phyloP scores from a whole-genome alignment of 1,284 basidiomycete genomes.

The Phellinidium pouzarii region DNA sequence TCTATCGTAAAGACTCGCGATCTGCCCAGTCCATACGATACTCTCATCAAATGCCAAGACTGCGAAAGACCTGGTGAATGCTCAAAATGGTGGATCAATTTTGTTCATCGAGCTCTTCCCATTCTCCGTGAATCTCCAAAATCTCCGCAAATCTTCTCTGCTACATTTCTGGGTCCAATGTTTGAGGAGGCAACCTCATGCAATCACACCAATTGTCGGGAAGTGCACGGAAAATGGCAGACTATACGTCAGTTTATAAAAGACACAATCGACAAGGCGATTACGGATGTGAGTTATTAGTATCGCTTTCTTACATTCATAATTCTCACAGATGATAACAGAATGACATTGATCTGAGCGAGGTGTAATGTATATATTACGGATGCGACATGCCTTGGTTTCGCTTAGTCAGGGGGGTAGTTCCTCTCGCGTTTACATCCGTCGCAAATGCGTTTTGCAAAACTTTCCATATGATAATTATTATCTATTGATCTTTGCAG shows the following conservation, averaged over 20 bases:
- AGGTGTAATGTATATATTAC: neutral
- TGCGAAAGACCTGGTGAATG: neutral
- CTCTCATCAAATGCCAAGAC: neutral
- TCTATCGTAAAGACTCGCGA: neutral
- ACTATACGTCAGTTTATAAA: neutral
- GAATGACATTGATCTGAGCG: neutral
- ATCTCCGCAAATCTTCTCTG: neutral
- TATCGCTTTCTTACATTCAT: too few relatives aligned
- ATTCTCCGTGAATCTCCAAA: neutral
- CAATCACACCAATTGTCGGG: neutral
- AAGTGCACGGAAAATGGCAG: neutral
- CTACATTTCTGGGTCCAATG: neutral
- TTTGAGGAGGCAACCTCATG: neutral
- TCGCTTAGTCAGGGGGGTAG: too few relatives aligned
- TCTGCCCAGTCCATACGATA: neutral
- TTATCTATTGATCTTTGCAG: too few relatives aligned
- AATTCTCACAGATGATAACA: neutral
- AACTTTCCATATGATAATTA: too few relatives aligned
- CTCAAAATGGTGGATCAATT: neutral
- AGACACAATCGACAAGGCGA: neutral
- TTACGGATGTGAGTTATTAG: neutral
- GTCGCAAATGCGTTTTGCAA: too few relatives aligned
- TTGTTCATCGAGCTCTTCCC: neutral
- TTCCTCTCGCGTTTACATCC: too few relatives aligned
- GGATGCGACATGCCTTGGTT: too few relatives aligned